phyloP scores from a whole-genome alignment of 768 basidiomycete species.

The Calocera cornea region DNA sequence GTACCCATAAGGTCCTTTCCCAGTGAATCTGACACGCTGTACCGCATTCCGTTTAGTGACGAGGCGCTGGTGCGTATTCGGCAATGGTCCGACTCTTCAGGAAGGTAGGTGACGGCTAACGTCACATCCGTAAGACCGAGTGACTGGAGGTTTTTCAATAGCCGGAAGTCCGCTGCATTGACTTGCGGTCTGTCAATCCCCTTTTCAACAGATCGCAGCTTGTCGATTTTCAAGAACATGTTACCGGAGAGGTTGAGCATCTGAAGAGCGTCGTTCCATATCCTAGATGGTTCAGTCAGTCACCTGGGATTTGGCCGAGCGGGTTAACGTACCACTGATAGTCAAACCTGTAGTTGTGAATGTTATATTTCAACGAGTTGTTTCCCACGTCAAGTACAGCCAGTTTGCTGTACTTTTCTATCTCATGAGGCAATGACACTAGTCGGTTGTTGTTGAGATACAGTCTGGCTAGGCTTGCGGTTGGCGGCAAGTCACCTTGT shows the following conservation, averaged over 20 bases:
- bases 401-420: conserved; percentile 68
- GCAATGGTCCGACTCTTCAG: conserved; percentile 58
- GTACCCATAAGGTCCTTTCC: conserved; percentile 69
- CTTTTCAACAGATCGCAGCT: conserved; percentile 8
- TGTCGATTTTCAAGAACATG: conserved; percentile 76
- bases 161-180: conserved; percentile 69
- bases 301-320: not conserved
- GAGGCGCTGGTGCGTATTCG: conserved; percentile 85
- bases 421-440: conserved; percentile 80
- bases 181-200: conserved; percentile 17
- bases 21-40: conserved; percentile 89
- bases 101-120: conserved; percentile 51
- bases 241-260: conserved; percentile 97
- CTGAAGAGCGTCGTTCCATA: conserved; percentile 82
- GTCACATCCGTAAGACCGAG: conserved; percentile 96
- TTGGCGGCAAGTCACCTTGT: conserved; percentile 67
- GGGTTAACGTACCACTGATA: conserved; percentile 88
- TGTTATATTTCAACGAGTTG: conserved; percentile 90
- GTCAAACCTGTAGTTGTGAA: conserved; percentile 96
- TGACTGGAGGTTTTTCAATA: conserved; percentile 70
- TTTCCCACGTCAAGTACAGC: conserved; percentile 82
- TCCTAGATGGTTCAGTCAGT: conserved; percentile 39
- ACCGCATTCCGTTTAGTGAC: conserved; percentile 81
- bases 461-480: conserved; percentile 55
- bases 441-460: conserved; percentile 91